Percentiles rank a stretch among this genome's conserved stretches.
phyloP scores from a whole-genome alignment of 2,329 filamentous ascomycete species.

The Trematosphaeria pertusa region DNA sequence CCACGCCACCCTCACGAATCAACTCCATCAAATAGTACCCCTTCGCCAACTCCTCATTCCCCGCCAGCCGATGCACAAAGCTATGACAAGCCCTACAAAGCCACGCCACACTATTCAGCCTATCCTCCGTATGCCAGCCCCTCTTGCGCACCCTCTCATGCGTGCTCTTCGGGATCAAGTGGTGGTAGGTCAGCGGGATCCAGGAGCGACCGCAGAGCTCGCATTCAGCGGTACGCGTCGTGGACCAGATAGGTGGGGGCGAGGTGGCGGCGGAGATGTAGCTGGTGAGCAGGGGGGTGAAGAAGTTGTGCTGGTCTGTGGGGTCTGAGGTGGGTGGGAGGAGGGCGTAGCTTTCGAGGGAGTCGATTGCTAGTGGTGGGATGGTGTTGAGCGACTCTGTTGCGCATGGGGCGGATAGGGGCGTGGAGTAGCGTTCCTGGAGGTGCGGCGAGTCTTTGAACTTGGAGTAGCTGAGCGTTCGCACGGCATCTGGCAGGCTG shows the following conservation, averaged over 20 bases:
- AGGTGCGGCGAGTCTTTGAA: slow-evolving; percentile 60
- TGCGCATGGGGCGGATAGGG: slow-evolving; percentile 61
- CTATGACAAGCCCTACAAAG: slow-evolving; percentile 83
- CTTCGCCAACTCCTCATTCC: slow-evolving; percentile 78
- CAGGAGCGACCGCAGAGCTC: slow-evolving; percentile 79
- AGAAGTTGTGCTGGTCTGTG: slow-evolving; percentile 58
- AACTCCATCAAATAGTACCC: slow-evolving; percentile 76
- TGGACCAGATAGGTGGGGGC: slow-evolving; percentile 68
- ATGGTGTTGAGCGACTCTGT: slow-evolving; percentile 59
- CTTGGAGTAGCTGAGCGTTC: slow-evolving; percentile 66
- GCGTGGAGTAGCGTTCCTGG: slow-evolving; percentile 63
- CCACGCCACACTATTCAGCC: slow-evolving; percentile 83
- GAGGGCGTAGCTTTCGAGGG: slow-evolving; percentile 71
- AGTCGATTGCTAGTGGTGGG: slow-evolving; percentile 69
- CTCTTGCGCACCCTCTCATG: slow-evolving; percentile 79
- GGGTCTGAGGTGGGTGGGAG: slow-evolving; percentile 53
- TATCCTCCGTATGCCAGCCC: slow-evolving; percentile 78
- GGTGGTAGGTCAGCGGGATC: slow-evolving; percentile 82
- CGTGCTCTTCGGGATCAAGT: slow-evolving; percentile 79
- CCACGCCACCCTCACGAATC: slow-evolving; percentile 74
- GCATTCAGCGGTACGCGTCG: slow-evolving; percentile 65
- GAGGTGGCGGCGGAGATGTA: slow-evolving; percentile 67
- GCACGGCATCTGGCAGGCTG: slow-evolving; percentile 67
- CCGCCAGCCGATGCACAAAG: slow-evolving; percentile 78
- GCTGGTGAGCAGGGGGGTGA: slow-evolving; percentile 67